Evolutionary conservation across 441 rosid genomes (phyloP), one percentile per base, ranked within the genome.

Genomic region (Euphorbia schlechtendalii): DNA sequence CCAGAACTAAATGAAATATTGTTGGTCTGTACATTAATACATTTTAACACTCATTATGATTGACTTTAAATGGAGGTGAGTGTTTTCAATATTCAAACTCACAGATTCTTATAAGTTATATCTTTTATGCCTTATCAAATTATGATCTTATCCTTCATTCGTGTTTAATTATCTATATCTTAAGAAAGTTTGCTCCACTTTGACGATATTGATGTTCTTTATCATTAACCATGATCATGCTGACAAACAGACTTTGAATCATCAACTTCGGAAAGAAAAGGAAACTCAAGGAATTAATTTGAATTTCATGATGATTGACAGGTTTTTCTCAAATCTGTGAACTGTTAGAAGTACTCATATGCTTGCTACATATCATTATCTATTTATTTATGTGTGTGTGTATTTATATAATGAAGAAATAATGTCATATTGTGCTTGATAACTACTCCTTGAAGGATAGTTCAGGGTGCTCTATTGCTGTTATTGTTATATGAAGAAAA

Each of bases 281-380:
- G 79, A 78, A 70, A 71, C 79, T 6, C 82, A 74, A 63, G 89
- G 84, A 38, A 71, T 41, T 62, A 68, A 74, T 66, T 81, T 76
- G 68, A 82, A 71, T 71, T 71, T 82, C 69, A 80, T 92, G 66
- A 78, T 89, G 87, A 85, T 92, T 69, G 96, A 92, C 78, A 84
- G 84, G 85, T 84, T 36, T 59, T 61, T 36, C 53, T 24, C 20
- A n/a, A 8, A 41, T 43, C 13, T 56, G 32, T 43, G 15, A 43
- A 10, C 20, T 66, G 13, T 52, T 53, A 34, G 43, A 25, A 27
- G 18, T 46, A 6, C 43, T 27, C 30, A 27, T 27, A 27, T 27
- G 30, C 30, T 27, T 27, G 30, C 30, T 27, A 27, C 43, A 2
- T 38, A 38, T 38, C 9, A 1, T 7, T 38, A 38, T 2, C 9